phyloP scores from a whole-genome alignment of 441 rosid species.

The Croton setiger region DNA sequence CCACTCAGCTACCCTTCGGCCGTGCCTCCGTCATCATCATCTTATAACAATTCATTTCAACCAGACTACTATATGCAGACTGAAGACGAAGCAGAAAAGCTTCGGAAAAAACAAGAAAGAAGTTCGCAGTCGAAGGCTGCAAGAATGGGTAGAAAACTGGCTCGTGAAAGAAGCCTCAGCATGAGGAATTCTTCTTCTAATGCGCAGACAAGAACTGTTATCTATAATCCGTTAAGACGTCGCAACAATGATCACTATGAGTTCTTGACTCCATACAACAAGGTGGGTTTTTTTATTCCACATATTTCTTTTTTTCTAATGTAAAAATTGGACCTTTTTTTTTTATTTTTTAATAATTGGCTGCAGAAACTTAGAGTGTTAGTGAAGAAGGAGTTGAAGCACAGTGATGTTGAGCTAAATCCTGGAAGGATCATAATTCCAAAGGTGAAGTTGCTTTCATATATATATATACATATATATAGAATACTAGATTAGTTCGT shows the following conservation, averaged over 20 bases:
- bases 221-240: no score
- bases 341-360: slow-evolving; percentile 14
- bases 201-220: slow-evolving; percentile 21
- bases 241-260: slow-evolving; percentile 28
- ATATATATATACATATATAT: background rate
- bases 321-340: background rate
- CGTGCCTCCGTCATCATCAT: background rate
- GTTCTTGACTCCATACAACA: slow-evolving; percentile 42
- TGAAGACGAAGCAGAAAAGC: no score
- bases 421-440: slow-evolving; percentile 72
- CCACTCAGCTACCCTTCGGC: slow-evolving; percentile 10
- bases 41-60: slow-evolving; percentile 22
- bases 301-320: background rate
- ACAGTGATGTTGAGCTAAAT: slow-evolving; percentile 61
- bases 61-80: background rate
- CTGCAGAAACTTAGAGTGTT: slow-evolving; percentile 53
- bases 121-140: slow-evolving; percentile 42
- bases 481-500: no score
- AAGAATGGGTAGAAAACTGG: slow-evolving; percentile 56
- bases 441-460: slow-evolving; percentile 47
- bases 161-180: slow-evolving; percentile 45
- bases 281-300: slow-evolving; percentile 32
- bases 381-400: slow-evolving; percentile 50
- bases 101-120: no score
- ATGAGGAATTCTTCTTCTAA: slow-evolving; percentile 30